Evolutionary conservation across 306 rosid species (phyloP).

Genomic region (Casuarina glauca): DNA sequence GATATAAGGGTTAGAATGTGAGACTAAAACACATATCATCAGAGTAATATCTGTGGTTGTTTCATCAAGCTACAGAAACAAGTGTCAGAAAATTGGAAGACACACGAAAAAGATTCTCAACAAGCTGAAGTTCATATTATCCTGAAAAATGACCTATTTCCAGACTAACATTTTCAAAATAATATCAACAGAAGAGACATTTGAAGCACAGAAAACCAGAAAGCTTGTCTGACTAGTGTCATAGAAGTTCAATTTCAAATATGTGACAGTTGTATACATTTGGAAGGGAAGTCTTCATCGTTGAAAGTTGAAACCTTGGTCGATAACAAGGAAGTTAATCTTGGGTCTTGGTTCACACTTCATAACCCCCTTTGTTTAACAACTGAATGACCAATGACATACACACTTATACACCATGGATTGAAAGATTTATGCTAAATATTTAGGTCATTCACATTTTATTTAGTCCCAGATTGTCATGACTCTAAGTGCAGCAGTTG

Average conservation of each 20-base stretch:
- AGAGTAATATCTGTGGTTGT: background rate
- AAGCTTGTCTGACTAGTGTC: background rate
- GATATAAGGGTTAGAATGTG: background rate
- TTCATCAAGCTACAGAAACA: background rate
- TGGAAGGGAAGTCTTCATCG: background rate
- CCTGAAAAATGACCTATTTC: background rate
- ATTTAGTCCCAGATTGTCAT: constrained; percentile 19
- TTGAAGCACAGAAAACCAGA: background rate
- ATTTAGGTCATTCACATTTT: constrained; percentile 6
- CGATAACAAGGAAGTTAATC: background rate
- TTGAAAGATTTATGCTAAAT: constrained; percentile 12
- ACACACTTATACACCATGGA: constrained; percentile 1
- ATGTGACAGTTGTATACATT: background rate
- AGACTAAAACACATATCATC: background rate
- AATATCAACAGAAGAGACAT: background rate
- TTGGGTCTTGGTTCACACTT: background rate
- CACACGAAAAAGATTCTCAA: background rate
- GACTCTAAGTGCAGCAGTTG: constrained; percentile 25
- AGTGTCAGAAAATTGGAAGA: background rate
- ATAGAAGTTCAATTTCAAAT: background rate
- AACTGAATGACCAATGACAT: background rate
- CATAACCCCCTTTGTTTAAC: constrained; percentile 8
- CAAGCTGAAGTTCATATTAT: background rate
- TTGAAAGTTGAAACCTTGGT: background rate
- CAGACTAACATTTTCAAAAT: background rate